Base-by-base conservation (phyloP, 192 early-diverging fungal species). In the Coemansia sp. region DNA sequence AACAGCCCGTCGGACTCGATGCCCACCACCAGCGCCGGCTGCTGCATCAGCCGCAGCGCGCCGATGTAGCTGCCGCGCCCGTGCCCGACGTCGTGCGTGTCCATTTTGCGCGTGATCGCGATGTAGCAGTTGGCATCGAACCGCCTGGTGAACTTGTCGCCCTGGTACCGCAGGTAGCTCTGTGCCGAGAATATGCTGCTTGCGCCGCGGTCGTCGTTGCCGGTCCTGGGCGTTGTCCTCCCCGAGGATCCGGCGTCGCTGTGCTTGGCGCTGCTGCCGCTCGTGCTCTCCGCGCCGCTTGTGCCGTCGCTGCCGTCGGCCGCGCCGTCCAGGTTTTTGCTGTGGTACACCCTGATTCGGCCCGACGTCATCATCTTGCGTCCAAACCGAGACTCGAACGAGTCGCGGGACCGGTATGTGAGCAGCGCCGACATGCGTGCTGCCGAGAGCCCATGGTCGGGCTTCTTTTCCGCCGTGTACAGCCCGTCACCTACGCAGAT, bases 61-160 rank as follows among this genome's bases (percentile, higher is more conserved):
- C 67, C 64, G 12, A 68, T 68, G 53, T 84, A 84, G 69, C 73
- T 71, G 37, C 64, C 85, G 20, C 87, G 86, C 28, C 81, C 89
- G 7, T 80, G 71, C 2, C 91, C 86, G 33, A 98, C 54, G 72
- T 99, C 96, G 74, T 97, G 96, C 4, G 91, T 88, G 76, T 97
- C 95, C 93, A 99, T 91, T 78, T 98, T 98, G 59, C 92, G 87
- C 11, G 96, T 96, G 52, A 98, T 88, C 3, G 92, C 90, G 66
- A 99, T 95, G 76, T 99, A 99, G 77, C 97, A 99, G 86, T 99
- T 99, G 53, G 97, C 96, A 70, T 99, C 97, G 65, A 99, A 99
- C 74, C 94, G 86, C 55, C 86, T 88, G 12, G 95, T 87, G 68
- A 99, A 99, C 85, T 98, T 98, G 69, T 95, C 93, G 36, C 96